A percentile compares a stretch with the other conserved stretches of the same genome.
These are phyloP conservation scores for Fusarium sp. DNA, from an alignment of 2,329 filamentous ascomycete species.

Conservation along the genomic window DNA sequence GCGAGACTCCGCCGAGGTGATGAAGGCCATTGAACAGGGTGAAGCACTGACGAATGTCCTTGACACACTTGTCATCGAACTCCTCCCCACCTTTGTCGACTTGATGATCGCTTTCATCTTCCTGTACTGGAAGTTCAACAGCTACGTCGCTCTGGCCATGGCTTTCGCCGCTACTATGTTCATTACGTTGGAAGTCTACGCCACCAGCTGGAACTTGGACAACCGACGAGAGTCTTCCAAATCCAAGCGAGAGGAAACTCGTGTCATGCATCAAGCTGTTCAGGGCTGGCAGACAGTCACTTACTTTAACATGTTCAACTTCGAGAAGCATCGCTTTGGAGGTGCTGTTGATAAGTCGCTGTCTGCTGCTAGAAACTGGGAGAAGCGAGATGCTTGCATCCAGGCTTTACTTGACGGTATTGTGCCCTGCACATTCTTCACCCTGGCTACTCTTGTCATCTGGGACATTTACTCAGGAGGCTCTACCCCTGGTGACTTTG, in stretches of 20 bases:
- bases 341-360: constrained; percentile 44
- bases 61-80: constrained; percentile 67
- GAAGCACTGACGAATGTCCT: constrained; percentile 68
- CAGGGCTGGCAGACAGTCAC: constrained; percentile 69
- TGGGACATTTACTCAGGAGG: constrained; percentile 36
- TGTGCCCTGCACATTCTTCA: constrained; percentile 57
- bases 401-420: constrained; percentile 52
- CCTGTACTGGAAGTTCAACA: constrained; percentile 70
- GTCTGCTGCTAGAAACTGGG: constrained; percentile 35
- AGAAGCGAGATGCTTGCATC: constrained; percentile 35
- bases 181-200: constrained; percentile 44
- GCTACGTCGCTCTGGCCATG: constrained; percentile 62
- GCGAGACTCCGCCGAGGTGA: constrained; percentile 72
- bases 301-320: constrained; percentile 53
- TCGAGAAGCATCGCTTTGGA: constrained; percentile 46
- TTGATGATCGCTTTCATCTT: constrained; percentile 69
- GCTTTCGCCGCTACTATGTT: constrained; percentile 35
- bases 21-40: constrained; percentile 73
- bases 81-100: constrained; percentile 72
- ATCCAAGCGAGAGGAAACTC: constrained; percentile 60
- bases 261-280: constrained; percentile 67
- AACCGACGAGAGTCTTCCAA: constrained; percentile 53
- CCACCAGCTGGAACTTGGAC: constrained; percentile 53
- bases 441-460: constrained; percentile 33
- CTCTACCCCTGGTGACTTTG: constrained; percentile 56